Conservation (phyloP, 306 rosid genomes). For the Bauhinia variegata region DNA sequence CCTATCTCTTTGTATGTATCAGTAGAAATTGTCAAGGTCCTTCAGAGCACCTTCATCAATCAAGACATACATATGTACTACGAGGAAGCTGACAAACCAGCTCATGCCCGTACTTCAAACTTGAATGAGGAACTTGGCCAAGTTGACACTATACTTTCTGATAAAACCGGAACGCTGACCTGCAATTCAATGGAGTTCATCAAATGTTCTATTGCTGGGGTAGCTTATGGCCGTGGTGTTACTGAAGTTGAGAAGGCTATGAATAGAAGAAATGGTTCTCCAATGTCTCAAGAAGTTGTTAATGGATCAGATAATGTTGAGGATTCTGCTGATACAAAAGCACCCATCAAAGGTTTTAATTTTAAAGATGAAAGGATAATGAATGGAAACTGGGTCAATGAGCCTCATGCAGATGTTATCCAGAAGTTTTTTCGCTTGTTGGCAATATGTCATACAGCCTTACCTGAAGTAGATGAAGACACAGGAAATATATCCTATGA, state of each 20-base stretch:
- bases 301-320: constrained; percentile 34
- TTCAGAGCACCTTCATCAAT: constrained; percentile 88
- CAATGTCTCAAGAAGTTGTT: constrained; percentile 37
- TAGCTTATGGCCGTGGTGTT: constrained; percentile 83
- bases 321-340: constrained; percentile 40
- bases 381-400: constrained; percentile 89
- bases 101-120: constrained; percentile 90
- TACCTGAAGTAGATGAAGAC: constrained; percentile 83
- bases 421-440: constrained; percentile 72
- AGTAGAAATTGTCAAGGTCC: constrained; percentile 88
- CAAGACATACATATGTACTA: constrained; percentile 87
- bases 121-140: constrained; percentile 99
- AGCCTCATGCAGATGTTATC: constrained; percentile 65
- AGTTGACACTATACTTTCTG: constrained; percentile 96
- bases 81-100: constrained; percentile 87
- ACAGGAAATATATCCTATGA: constrained; percentile 72
- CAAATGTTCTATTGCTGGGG: constrained; percentile 94
- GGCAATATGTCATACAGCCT: constrained; percentile 93
- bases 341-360: constrained; percentile 84
- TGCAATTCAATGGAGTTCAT: constrained; percentile 99
- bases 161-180: constrained; percentile 96
- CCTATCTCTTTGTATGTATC: constrained; percentile 95
- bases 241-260: constrained; percentile 84
- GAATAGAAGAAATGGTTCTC: constrained; percentile 48
- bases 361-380: constrained; percentile 81